Conservation (phyloP, 179 eudicot species). For the Drosera spatulata region DNA sequence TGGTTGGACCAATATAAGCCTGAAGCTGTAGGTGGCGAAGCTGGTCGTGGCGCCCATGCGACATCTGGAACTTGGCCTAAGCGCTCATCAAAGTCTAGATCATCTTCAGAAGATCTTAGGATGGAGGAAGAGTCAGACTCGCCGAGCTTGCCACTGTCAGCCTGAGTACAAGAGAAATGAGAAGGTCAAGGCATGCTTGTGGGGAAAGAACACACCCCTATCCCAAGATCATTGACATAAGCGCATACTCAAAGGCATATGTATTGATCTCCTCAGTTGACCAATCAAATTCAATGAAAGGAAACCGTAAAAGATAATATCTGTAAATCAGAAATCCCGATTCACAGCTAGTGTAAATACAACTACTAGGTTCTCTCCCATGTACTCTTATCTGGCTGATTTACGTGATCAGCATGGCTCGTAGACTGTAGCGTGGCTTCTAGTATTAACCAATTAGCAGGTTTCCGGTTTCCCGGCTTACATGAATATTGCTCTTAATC, state of each 20-base stretch:
- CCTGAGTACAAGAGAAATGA: constrained; percentile 23
- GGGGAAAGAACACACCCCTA: neutral
- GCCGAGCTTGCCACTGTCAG: constrained; percentile 80
- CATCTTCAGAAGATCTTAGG: constrained; percentile 49
- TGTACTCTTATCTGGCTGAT: too few relatives aligned
- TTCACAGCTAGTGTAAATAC: too few relatives aligned
- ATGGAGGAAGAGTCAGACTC: constrained; percentile 51
- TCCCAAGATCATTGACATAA: neutral
- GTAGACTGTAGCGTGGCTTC: too few relatives aligned
- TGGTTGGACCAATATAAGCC: constrained; percentile 76
- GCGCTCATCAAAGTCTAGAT: constrained; percentile 53
- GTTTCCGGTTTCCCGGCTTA: too few relatives aligned
- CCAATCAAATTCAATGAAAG: too few relatives aligned
- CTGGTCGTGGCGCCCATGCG: constrained; percentile 59
- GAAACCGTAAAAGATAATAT: too few relatives aligned
- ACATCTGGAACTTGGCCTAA: constrained; percentile 81
- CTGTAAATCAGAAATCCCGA: too few relatives aligned
- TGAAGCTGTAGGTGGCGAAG: constrained; percentile 87
- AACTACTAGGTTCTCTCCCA: too few relatives aligned
- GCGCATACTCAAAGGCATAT: neutral
- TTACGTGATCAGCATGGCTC: too few relatives aligned
- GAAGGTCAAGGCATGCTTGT: neutral
- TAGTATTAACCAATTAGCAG: too few relatives aligned
- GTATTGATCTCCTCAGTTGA: too few relatives aligned
- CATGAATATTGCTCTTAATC: too few relatives aligned